Evolutionary conservation across 352 stramenopile genomes (phyloP).

Genomic region (Phytophthora pini): DNA sequence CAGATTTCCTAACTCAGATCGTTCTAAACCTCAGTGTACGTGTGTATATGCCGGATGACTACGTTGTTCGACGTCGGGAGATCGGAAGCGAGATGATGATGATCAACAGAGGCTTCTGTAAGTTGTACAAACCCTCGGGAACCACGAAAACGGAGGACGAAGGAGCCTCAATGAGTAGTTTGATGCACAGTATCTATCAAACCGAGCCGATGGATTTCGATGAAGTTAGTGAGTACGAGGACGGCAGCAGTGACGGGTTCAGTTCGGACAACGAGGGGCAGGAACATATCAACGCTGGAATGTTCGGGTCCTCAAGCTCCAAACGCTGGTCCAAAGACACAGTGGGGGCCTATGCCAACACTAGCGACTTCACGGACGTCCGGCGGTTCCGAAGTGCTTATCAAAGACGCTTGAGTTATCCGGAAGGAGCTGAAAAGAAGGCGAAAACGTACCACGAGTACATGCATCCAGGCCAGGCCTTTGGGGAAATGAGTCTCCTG

Average conservation of each 20-base stretch:
- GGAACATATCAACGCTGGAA: background rate
- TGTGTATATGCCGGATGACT: conserved; percentile 60
- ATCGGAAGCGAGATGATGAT: conserved; percentile 52
- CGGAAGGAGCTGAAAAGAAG: background rate
- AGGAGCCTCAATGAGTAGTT: background rate
- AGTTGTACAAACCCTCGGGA: conserved; percentile 16
- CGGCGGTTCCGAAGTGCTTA: background rate
- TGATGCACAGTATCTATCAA: background rate
- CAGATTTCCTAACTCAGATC: conserved; percentile 52
- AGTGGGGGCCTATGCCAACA: too few relatives aligned
- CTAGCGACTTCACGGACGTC: background rate
- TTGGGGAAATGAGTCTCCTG: conserved; percentile 47
- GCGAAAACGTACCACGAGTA: background rate
- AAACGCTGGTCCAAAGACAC: background rate
- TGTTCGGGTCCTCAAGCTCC: background rate
- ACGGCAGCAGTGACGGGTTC: background rate
- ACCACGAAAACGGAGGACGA: background rate
- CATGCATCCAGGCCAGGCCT: conserved; percentile 23
- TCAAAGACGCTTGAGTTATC: background rate
- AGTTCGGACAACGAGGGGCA: background rate
- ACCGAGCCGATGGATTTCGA: background rate
- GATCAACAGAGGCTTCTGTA: conserved; percentile 42
- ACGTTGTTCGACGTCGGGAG: conserved; percentile 48
- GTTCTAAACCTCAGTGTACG: conserved; percentile 37
- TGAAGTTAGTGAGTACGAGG: background rate